Conservation (phyloP, 2,329 filamentous ascomycete species). For the Aureobasidium musti region DNA sequence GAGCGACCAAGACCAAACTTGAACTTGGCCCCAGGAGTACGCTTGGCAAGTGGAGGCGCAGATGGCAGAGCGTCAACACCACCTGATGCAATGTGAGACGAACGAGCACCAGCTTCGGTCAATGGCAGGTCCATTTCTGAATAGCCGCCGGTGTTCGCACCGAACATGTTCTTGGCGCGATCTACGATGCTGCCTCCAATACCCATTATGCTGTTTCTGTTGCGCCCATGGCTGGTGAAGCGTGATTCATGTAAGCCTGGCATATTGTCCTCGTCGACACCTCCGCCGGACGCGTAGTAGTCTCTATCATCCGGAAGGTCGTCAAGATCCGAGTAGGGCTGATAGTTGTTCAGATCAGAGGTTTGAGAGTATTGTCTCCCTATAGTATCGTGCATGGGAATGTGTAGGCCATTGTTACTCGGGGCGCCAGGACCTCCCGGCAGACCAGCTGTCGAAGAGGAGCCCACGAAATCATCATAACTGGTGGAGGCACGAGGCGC, state of each 20-base stretch:
- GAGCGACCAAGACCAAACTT: slow-evolving; percentile 87
- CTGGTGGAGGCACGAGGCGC: slow-evolving; percentile 80
- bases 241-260: slow-evolving; percentile 58
- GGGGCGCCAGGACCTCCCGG: slow-evolving; percentile 49
- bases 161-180: slow-evolving; percentile 83
- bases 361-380: slow-evolving; percentile 67
- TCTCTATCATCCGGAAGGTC: slow-evolving; percentile 73
- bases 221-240: slow-evolving; percentile 45
- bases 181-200: slow-evolving; percentile 83
- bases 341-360: slow-evolving; percentile 82
- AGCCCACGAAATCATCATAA: slow-evolving; percentile 91
- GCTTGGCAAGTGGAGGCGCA: slow-evolving; percentile 45
- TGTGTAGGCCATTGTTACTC: slow-evolving; percentile 42
- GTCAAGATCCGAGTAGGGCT: slow-evolving; percentile 87
- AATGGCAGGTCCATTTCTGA: slow-evolving; percentile 98
- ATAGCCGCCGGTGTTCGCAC: slow-evolving; percentile 79
- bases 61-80: slow-evolving; percentile 32
- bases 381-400: slow-evolving; percentile 44
- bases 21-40: slow-evolving; percentile 73
- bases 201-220: slow-evolving; percentile 84
- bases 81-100: slow-evolving; percentile 46
- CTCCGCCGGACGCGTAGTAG: slow-evolving; percentile 70
- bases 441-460: slow-evolving; percentile 50
- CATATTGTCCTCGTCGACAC: slow-evolving; percentile 59
- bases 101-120: slow-evolving; percentile 69